Evolutionary conservation across 352 stramenopile species (phyloP).

Genomic region (Globisporangium megalacanthum): DNA sequence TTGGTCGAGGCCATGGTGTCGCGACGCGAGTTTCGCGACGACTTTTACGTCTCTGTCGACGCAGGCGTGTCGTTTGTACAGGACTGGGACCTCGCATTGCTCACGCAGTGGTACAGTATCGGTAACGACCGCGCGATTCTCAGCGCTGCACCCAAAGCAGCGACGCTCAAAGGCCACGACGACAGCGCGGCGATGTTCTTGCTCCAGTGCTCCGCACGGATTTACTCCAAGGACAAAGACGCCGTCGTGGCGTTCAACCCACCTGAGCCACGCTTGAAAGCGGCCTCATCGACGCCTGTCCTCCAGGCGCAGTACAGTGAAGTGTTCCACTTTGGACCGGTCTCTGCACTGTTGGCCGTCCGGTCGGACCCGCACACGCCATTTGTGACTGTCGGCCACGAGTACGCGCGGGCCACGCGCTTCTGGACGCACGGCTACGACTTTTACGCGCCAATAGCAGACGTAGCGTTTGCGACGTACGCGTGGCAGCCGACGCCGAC

Average conservation of each 20-base stretch:
- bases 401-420: slow-evolving; percentile 72
- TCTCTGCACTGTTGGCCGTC: slow-evolving; percentile 48
- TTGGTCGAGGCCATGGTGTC: slow-evolving; percentile 64
- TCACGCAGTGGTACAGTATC: slow-evolving; percentile 78
- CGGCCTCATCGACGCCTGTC: slow-evolving; percentile 31
- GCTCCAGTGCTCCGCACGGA: slow-evolving; percentile 76
- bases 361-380: slow-evolving; percentile 71
- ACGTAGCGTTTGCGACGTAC: slow-evolving; percentile 66
- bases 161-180: slow-evolving; percentile 33
- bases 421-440: slow-evolving; percentile 87
- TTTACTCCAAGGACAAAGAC: slow-evolving; percentile 56
- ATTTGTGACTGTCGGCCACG: slow-evolving; percentile 50
- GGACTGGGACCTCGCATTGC: slow-evolving; percentile 65
- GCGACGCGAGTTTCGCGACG: slow-evolving; percentile 17
- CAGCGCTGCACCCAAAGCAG: slow-evolving; percentile 56
- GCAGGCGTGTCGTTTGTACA: slow-evolving; percentile 57
- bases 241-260: slow-evolving; percentile 76
- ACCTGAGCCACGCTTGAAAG: slow-evolving; percentile 42
- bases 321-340: slow-evolving; percentile 72
- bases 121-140: slow-evolving; percentile 80
- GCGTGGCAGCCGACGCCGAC: slow-evolving; percentile 31
- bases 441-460: slow-evolving; percentile 70
- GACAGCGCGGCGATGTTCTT: slow-evolving; percentile 37
- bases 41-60: slow-evolving; percentile 80
- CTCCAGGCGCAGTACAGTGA: slow-evolving; percentile 80